Evolutionary conservation across 257 asterid genomes (phyloP).

Genomic region (Gentiana macrophylla): DNA sequence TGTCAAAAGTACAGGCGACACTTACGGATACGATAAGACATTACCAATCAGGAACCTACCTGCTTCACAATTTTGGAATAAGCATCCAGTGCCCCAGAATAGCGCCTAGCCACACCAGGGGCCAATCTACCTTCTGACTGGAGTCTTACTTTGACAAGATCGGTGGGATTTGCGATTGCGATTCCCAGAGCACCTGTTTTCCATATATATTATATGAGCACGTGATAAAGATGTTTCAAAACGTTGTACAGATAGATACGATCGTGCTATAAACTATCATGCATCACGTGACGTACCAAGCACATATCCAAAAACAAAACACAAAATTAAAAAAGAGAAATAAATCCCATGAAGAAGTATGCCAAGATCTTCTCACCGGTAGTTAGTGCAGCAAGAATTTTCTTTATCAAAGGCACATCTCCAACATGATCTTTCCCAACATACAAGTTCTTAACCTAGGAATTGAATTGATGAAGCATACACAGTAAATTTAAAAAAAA

Average conservation of each 20-base stretch:
- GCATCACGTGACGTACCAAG: slow-evolving; percentile 29
- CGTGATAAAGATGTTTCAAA: neutral
- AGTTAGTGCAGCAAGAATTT: slow-evolving; percentile 90
- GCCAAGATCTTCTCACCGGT: slow-evolving; percentile 52
- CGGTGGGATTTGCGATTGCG: slow-evolving; percentile 87
- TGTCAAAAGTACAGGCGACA: neutral
- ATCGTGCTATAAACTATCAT: neutral
- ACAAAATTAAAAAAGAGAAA: no score
- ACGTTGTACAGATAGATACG: neutral
- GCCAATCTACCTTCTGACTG: slow-evolving; percentile 95
- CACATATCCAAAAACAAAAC: slow-evolving; percentile 29
- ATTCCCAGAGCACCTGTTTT: slow-evolving; percentile 73
- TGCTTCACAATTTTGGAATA: slow-evolving; percentile 76
- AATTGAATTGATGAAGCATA: slow-evolving; percentile 1
- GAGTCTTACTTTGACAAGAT: slow-evolving; percentile 94
- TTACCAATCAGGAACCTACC: slow-evolving; percentile 34
- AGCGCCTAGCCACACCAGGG: slow-evolving; percentile 91
- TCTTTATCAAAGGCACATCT: slow-evolving; percentile 83
- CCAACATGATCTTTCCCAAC: slow-evolving; percentile 96
- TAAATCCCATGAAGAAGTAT: neutral
- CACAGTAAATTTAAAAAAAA: no score
- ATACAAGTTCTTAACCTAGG: slow-evolving; percentile 65
- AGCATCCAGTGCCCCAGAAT: slow-evolving; percentile 91
- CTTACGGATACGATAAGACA: neutral
- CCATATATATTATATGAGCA: slow-evolving; percentile 7